These are phyloP conservation scores for Litsea cubeba DNA, from an alignment of 164 flowering plant species.

Conservation along the genomic window DNA sequence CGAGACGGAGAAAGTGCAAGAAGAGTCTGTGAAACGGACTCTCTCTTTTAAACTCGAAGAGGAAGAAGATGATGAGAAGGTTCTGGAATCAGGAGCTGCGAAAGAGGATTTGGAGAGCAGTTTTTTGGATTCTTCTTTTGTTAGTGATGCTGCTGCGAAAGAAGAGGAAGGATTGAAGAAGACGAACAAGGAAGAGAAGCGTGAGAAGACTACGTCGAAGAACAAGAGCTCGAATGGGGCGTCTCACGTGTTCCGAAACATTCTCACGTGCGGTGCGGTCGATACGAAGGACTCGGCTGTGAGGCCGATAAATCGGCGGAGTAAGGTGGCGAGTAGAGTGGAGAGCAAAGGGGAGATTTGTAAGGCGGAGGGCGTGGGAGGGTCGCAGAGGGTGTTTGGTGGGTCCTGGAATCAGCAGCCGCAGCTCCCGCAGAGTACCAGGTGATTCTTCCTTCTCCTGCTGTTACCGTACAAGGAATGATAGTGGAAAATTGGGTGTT, in stretches of 20 bases:
- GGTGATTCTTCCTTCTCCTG: not conserved
- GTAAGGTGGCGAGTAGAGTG: not conserved
- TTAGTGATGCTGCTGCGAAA: not conserved
- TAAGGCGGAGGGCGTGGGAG: constrained; percentile 6
- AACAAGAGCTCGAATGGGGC: constrained; percentile 35
- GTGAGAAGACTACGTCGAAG: not conserved
- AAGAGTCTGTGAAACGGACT: not conserved
- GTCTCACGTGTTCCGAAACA: constrained; percentile 33
- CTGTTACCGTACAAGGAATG: too few relatives aligned
- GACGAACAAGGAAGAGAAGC: not conserved
- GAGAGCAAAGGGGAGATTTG: constrained; percentile 5
- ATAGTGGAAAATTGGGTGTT: too few relatives aligned
- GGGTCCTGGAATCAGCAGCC: constrained; percentile 25
- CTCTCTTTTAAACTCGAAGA: not conserved
- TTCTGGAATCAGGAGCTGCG: not conserved
- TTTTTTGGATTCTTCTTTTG: not conserved
- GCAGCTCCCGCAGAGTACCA: not conserved
- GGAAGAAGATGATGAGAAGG: not conserved
- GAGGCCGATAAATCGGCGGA: not conserved
- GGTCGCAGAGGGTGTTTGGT: constrained; percentile 17
- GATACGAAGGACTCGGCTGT: constrained; percentile 42
- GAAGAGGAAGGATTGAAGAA: not conserved
- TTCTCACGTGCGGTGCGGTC: constrained; percentile 46
- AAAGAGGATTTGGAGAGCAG: not conserved
- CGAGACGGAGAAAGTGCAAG: not conserved